Evolutionary conservation across 1,139 yeast genomes (phyloP).

Genomic region (Hansenula lynferdii): DNA sequence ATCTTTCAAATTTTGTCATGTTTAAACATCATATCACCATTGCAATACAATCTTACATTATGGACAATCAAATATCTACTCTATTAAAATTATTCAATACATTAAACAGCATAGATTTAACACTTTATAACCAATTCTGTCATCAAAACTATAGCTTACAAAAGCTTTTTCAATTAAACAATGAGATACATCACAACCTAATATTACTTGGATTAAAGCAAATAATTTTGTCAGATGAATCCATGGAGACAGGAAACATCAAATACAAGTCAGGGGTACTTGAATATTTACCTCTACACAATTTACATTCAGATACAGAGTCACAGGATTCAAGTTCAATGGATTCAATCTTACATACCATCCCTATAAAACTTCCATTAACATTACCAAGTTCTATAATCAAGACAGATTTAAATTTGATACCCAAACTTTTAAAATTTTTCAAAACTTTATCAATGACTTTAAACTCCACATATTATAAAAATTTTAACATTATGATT

Average conservation of each 20-base stretch:
- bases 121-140: slow-evolving; percentile 16
- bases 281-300: slow-evolving; percentile 13
- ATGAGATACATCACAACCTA: slow-evolving; percentile 14
- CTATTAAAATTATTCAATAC: slow-evolving; percentile 16
- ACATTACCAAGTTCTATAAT: slow-evolving; percentile 8
- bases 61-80: slow-evolving; percentile 14
- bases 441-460: slow-evolving; percentile 10
- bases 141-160: slow-evolving; percentile 9
- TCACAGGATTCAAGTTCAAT: too few relatives aligned
- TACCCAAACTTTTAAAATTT: slow-evolving; percentile 10
- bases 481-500: slow-evolving; percentile 17
- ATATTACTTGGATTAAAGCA: slow-evolving; percentile 13
- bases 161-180: slow-evolving; percentile 13
- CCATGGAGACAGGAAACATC: slow-evolving; percentile 7
- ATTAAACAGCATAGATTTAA: slow-evolving; percentile 16
- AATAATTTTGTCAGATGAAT: slow-evolving; percentile 2
- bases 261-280: slow-evolving; percentile 15
- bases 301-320: too few relatives aligned
- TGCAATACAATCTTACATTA: slow-evolving; percentile 13
- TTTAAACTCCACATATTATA: slow-evolving; percentile 14
- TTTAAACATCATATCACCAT: slow-evolving; percentile 20
- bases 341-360: slow-evolving; percentile 8
- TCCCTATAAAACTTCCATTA: slow-evolving; percentile 18
- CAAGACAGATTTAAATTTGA: slow-evolving; percentile 13
- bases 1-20: slow-evolving; percentile 14